Conservation (phyloP, 2,329 filamentous ascomycete genomes). For the Cryphonectria carpinicola region DNA sequence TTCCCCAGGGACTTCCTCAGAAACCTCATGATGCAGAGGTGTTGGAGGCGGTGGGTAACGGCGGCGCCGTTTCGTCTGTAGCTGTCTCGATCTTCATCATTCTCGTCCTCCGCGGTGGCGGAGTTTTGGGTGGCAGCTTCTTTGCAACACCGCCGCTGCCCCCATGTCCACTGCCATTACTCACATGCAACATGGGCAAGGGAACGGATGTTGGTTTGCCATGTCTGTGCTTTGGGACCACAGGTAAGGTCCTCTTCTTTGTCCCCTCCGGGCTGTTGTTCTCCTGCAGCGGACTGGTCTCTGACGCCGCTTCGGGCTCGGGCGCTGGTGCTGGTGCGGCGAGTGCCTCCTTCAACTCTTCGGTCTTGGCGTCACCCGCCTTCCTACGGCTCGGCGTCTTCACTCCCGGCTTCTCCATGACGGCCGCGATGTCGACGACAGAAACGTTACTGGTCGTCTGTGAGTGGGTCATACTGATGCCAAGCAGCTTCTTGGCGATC, state of each 20-base stretch:
- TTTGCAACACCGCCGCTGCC: constrained; percentile 5
- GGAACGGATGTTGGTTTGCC: constrained; percentile 46
- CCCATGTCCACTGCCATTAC: background rate
- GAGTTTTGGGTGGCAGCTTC: constrained; percentile 28
- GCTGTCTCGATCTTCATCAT: constrained; percentile 22
- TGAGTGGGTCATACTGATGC: constrained; percentile 69
- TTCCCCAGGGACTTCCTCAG: background rate
- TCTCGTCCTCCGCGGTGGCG: constrained; percentile 28
- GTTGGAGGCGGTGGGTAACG: constrained; percentile 14
- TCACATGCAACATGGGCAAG: constrained; percentile 20
- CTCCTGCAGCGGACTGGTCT: constrained; percentile 1
- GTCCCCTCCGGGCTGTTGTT: constrained; percentile 34
- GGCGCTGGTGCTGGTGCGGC: constrained; percentile 28
- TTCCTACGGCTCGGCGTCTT: constrained; percentile 74
- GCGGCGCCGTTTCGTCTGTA: constrained; percentile 15
- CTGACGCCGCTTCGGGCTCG: constrained; percentile 27
- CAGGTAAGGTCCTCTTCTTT: constrained; percentile 57
- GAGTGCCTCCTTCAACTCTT: constrained; percentile 33
- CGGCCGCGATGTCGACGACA: constrained; percentile 76
- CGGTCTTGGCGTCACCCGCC: constrained; percentile 35
- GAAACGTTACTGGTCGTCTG: constrained; percentile 75
- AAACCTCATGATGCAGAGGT: constrained; percentile 4
- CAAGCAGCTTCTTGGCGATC: constrained; percentile 64
- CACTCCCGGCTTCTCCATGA: constrained; percentile 81
- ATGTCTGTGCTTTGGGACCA: constrained; percentile 60